Base-by-base conservation (phyloP, 202 grass and related monocot genomes). In the Digitaria exilis region DNA sequence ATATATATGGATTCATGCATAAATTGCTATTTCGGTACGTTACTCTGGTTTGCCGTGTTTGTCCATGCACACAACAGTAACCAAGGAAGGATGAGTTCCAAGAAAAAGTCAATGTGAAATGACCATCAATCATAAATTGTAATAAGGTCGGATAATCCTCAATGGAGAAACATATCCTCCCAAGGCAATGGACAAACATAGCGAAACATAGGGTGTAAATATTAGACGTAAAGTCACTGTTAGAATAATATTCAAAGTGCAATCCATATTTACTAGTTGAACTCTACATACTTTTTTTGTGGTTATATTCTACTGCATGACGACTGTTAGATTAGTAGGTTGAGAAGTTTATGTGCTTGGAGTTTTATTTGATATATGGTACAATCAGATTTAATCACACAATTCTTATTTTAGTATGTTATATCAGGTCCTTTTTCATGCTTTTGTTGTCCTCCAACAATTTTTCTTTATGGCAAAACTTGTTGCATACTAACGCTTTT, bases 381-480 rank as follows among this genome's bases (percentile, higher is more conserved):
- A 66, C 37, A 41, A 44, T 84, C 24, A 61, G 79, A 61, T 59
- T 19, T 35, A 75, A 68, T 80, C 54, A 18, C 4, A 77, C 57
- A 46, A 77, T 65, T 28, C 4, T 29, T 54, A 39, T 74, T 34
- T 55, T 48, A 67, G n/a, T 24, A 52, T 16, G 4, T n/a, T 78
- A 4, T 78, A 4, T 51, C 17, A 48, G 71, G 54, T 37, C 26
- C n/a, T 62, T n/a, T 71, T 77, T 78, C 74, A 71, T 51, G 55
- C 75, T 52, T 60, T 79, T 85, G 25, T 55, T 76, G 55, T 65
- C 45, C 54, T 80, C 54, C 32, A 7, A 49, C 34, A 85, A 81
- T n/a, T 44, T 3, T 19, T 37, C 9, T 1, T 68, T 70, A 37
- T 70, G 31, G 19, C 44, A 48, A 80, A 85, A 71, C 21, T 81